Evolutionary conservation across 140 eudicot species (phyloP).

Genomic region (Erigeron philadelphicus): DNA sequence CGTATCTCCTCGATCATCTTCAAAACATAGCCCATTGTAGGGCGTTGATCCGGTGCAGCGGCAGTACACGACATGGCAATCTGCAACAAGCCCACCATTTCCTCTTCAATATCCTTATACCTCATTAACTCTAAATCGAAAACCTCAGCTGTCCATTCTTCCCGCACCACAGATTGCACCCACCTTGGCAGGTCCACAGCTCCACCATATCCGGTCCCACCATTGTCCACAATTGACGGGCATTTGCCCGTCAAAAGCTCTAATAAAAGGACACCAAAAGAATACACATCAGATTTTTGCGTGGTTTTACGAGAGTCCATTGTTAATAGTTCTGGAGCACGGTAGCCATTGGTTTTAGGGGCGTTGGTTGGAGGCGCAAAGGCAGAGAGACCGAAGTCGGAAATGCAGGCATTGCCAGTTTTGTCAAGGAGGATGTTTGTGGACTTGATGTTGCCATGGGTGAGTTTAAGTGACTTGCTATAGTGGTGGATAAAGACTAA

Average conservation of each 20-base stretch:
- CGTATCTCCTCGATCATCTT: slow-evolving; percentile 87
- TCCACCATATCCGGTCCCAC: slow-evolving; percentile 56
- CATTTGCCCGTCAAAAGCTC: slow-evolving; percentile 82
- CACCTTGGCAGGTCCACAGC: slow-evolving; percentile 82
- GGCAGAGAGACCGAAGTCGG: slow-evolving; percentile 78
- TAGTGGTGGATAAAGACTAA: slow-evolving; percentile 65
- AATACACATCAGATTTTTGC: slow-evolving; percentile 72
- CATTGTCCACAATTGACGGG: slow-evolving; percentile 56
- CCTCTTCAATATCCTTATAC: slow-evolving; percentile 87
- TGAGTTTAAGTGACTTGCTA: slow-evolving; percentile 52
- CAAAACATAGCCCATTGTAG: slow-evolving; percentile 56
- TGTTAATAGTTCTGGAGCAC: slow-evolving; percentile 63
- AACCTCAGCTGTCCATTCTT: slow-evolving; percentile 99
- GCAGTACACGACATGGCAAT: slow-evolving; percentile 80
- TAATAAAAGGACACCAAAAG: slow-evolving; percentile 74
- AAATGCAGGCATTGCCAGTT: slow-evolving; percentile 54
- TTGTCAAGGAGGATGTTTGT: slow-evolving; percentile 74
- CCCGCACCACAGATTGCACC: slow-evolving; percentile 96
- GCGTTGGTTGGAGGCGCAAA: slow-evolving; percentile 40
- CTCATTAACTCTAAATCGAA: slow-evolving; percentile 92
- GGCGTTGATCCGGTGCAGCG: slow-evolving; percentile 76
- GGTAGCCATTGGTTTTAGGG: slow-evolving; percentile 69
- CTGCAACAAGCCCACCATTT: slow-evolving; percentile 92
- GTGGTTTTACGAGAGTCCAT: slow-evolving; percentile 54
- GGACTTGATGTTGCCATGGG: slow-evolving; percentile 91